Base-by-base conservation (phyloP, 1,284 basidiomycete species). In the Afroboletus lepidellus region DNA sequence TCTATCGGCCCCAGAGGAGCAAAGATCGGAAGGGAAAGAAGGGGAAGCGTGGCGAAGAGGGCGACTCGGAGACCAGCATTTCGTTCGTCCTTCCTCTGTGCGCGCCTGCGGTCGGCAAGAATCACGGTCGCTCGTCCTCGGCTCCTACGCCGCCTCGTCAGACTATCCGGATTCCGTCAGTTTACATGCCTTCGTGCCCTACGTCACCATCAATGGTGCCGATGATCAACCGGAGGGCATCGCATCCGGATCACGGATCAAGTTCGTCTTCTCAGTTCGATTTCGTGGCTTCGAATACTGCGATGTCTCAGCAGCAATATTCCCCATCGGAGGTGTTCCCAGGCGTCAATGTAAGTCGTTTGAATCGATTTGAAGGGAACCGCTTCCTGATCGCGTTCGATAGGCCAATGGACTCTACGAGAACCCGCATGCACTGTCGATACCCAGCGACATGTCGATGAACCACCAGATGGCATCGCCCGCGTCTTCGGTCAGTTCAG, bases 1-100 rank as follows among this genome's bases (percentile, higher is more conserved):
- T 88, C 30, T 89, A 89, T 63, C 81, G 87, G 18, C 87, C 87
- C 0, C 84, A 87, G 67, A 75, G 86, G 46, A 72, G 76, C 37
- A 83, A 81, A 72, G 78, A 80, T 56, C 79, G 78, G 69, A 76
- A 77, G 55, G 78, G 77, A 48, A 71, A 72, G 59, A 74, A 74
- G 59, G 67, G 70, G 37, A 73, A 70, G 58, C 66, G 65, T 53
- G 70, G 69, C 48, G 73, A 75, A 23, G 83, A 84, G 57, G 69
- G 69, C 29, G 80, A 81, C 53, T 67, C 62, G 24, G 77, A 79
- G 50, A 69, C 58, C 41, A 74, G 69, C 27, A 72, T 87, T 29
- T 80, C 81, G 4, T 83, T 85, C 61, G 73, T 83, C 53, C 70
- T 87, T 43, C 83, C 77, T 24, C 57, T 76, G 11, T 69, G 69